phyloP scores from a whole-genome alignment of 2,329 filamentous ascomycete species.

The Colletotrichum scovillei region DNA sequence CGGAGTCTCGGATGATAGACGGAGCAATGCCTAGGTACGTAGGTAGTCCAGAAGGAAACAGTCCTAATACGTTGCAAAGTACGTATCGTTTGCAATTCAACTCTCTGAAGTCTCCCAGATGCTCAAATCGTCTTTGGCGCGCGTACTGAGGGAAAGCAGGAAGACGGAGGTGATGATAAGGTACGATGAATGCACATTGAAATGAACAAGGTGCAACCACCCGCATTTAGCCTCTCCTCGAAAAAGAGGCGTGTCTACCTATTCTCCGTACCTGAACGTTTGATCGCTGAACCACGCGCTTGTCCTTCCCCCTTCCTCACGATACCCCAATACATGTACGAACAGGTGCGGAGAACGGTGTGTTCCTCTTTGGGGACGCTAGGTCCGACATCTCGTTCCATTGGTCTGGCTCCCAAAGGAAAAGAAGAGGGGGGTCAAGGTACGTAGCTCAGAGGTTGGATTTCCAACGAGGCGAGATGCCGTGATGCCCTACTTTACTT shows the following conservation, averaged over 20 bases:
- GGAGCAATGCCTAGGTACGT: conserved; percentile 2
- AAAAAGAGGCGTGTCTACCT: neutral
- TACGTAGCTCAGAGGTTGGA: neutral
- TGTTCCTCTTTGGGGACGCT: conserved; percentile 13
- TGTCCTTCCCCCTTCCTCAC: neutral
- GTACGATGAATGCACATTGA: neutral
- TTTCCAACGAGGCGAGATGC: conserved; percentile 10
- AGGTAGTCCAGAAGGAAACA: neutral
- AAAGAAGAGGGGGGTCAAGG: neutral
- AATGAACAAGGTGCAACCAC: neutral
- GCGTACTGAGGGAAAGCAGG: neutral
- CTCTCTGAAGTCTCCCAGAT: neutral
- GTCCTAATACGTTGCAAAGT: neutral
- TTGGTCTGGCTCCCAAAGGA: conserved; percentile 4
- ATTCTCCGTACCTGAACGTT: conserved; percentile 10
- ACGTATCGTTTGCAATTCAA: neutral
- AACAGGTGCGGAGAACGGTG: conserved; percentile 3
- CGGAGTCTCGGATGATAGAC: neutral
- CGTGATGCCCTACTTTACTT: neutral
- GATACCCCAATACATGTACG: neutral
- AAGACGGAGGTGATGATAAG: neutral
- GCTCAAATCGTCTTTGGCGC: neutral
- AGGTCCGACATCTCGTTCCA: conserved; percentile 22
- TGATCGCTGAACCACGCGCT: conserved; percentile 12
- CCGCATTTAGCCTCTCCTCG: neutral